phyloP scores from a whole-genome alignment of 1,284 basidiomycete species.

The Athelia sp. region DNA sequence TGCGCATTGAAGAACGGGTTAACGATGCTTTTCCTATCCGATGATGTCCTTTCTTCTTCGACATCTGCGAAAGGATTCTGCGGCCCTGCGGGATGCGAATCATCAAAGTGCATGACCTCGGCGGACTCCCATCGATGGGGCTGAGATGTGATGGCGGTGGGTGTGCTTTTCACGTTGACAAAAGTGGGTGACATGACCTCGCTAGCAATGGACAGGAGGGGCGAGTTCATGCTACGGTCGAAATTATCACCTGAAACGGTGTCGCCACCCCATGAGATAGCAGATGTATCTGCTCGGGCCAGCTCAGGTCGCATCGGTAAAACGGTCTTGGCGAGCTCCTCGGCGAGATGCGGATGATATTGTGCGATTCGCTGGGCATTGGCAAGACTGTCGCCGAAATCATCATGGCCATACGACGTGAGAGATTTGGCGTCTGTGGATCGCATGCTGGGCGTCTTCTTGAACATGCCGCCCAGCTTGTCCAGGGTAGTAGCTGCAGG shows the following conservation, averaged over 20 bases:
- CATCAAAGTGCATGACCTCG: slow-evolving; percentile 51
- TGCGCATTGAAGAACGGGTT: slow-evolving; percentile 67
- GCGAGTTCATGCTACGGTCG: slow-evolving; percentile 39
- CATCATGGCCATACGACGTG: slow-evolving; percentile 19
- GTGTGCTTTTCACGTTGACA: slow-evolving; percentile 54
- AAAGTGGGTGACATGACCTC: slow-evolving; percentile 44
- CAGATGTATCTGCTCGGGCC: slow-evolving; percentile 31
- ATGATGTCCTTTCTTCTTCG: slow-evolving; percentile 13
- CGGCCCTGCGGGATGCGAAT: slow-evolving; percentile 19
- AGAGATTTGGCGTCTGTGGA: slow-evolving; percentile 23
- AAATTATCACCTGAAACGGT: slow-evolving; percentile 41
- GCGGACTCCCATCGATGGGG: slow-evolving; percentile 68
- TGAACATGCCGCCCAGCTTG: slow-evolving; percentile 57
- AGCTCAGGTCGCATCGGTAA: slow-evolving; percentile 40
- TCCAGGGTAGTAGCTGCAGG: slow-evolving; percentile 38
- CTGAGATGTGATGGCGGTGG: slow-evolving; percentile 40
- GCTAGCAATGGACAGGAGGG: slow-evolving; percentile 27
- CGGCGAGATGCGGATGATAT: slow-evolving; percentile 50
- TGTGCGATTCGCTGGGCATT: slow-evolving; percentile 29
- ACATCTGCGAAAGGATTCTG: slow-evolving; percentile 39
- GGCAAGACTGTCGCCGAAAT: slow-evolving; percentile 7
- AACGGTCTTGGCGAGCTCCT: slow-evolving; percentile 37
- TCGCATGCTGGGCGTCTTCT: slow-evolving; percentile 54
- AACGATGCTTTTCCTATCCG: slow-evolving; percentile 29
- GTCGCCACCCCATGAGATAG: slow-evolving; percentile 52